Evolutionary conservation across 139 green algal species (phyloP).

Genomic region (Chlorella vulgaris): DNA sequence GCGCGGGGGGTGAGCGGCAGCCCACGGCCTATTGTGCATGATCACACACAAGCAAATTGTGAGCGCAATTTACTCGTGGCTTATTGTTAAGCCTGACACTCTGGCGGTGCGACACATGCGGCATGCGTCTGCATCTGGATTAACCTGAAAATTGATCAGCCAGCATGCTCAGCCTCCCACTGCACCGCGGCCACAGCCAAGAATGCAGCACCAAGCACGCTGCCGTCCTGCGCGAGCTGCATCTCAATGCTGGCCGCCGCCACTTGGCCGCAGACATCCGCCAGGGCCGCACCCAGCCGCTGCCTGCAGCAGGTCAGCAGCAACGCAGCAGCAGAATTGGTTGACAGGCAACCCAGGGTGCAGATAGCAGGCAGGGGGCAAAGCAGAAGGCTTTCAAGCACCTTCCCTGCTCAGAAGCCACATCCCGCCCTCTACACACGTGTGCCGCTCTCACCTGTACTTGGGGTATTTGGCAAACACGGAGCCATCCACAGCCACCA

Average conservation of each 20-base stretch:
- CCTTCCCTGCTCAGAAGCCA: background rate
- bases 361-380: background rate
- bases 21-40: background rate
- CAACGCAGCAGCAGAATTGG: background rate
- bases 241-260: constrained; percentile 27
- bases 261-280: constrained; percentile 31
- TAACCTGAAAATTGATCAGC: background rate
- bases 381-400: background rate
- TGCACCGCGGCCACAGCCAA: constrained; percentile 25
- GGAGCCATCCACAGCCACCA: constrained; percentile 72
- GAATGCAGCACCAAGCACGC: constrained; percentile 35
- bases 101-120: no score
- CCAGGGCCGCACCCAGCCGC: constrained; percentile 35
- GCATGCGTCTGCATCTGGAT: no score
- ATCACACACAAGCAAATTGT: background rate
- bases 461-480: constrained; percentile 62
- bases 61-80: background rate
- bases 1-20: no score
- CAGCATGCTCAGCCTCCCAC: background rate
- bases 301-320: background rate
- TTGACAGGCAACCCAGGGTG: background rate
- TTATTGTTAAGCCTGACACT: no score
- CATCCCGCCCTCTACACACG: no score
- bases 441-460: no score
- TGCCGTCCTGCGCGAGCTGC: constrained; percentile 31